phyloP scores from a whole-genome alignment of 2,329 filamentous ascomycete genomes.

The Fusarium sambucinum region DNA sequence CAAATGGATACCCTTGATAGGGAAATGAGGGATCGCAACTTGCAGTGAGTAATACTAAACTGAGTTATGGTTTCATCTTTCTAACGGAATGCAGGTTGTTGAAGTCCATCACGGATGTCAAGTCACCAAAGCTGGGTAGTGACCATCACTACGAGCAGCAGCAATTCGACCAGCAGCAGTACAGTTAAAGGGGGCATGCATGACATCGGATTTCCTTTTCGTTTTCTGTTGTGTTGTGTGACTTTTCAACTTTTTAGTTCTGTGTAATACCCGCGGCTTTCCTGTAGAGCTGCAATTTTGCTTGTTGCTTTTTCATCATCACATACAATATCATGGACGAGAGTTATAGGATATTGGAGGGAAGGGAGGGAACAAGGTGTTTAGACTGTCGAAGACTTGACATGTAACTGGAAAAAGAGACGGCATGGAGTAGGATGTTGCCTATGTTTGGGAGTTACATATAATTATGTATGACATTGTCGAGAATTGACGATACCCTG shows the following conservation, averaged over 20 bases:
- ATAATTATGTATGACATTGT: slow-evolving; percentile 32
- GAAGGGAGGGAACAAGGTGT: background rate
- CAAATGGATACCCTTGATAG: slow-evolving; percentile 67
- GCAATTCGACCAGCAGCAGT: slow-evolving; percentile 32
- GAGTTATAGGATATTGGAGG: slow-evolving; percentile 29
- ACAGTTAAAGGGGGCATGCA: slow-evolving; percentile 25
- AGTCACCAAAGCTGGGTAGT: slow-evolving; percentile 30
- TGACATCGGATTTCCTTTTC: slow-evolving; percentile 21
- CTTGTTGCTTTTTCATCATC: slow-evolving; percentile 38
- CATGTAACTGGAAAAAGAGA: slow-evolving; percentile 15
- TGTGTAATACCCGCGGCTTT: slow-evolving; percentile 48
- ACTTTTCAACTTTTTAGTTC: slow-evolving; percentile 37
- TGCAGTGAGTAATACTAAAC: slow-evolving; percentile 55
- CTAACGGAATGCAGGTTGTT: slow-evolving; percentile 40
- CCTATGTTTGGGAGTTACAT: slow-evolving; percentile 20
- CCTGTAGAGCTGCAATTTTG: slow-evolving; percentile 40
- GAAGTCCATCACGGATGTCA: slow-evolving; percentile 48
- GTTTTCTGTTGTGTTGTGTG: slow-evolving; percentile 33
- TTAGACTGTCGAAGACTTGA: slow-evolving; percentile 9
- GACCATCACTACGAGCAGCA: slow-evolving; percentile 38
- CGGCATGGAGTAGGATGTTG: slow-evolving; percentile 10
- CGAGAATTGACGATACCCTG: slow-evolving; percentile 41
- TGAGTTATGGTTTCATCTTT: too few relatives aligned
- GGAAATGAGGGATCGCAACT: slow-evolving; percentile 68
- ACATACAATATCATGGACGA: slow-evolving; percentile 25